Evolutionary conservation across 2,329 filamentous ascomycete species (phyloP).

Genomic region (Penicillium sp.): DNA sequence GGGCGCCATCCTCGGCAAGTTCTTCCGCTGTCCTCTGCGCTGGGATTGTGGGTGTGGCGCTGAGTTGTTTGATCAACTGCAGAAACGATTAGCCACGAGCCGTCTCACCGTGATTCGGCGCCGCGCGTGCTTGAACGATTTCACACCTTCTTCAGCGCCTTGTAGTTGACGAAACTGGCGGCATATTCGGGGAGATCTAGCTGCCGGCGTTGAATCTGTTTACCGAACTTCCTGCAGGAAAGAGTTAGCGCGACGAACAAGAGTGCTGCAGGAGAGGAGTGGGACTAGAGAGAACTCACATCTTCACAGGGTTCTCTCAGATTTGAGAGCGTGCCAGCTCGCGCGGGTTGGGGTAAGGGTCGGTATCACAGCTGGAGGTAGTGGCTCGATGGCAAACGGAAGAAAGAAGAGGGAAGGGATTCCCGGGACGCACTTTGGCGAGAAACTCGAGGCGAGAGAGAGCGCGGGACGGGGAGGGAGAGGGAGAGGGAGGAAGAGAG

Average conservation of each 20-base stretch:
- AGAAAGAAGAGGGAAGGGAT: neutral
- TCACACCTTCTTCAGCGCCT: constrained; percentile 91
- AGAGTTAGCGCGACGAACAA: neutral
- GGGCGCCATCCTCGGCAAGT: constrained; percentile 42
- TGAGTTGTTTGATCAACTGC: constrained; percentile 97
- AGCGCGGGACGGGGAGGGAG: constrained; percentile 1
- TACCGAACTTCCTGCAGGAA: constrained; percentile 91
- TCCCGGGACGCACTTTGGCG: neutral
- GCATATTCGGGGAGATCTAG: constrained; percentile 99
- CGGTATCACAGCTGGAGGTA: neutral
- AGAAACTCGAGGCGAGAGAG: too few relatives aligned
- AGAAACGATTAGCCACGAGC: constrained; percentile 29
- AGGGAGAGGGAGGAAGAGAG: constrained; percentile 5
- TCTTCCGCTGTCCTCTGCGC: constrained; percentile 63
- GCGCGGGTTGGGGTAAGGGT: neutral
- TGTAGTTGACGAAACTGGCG: constrained; percentile 98
- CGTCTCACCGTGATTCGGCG: too few relatives aligned
- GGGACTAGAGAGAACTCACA: constrained; percentile 7
- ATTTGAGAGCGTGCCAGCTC: constrained; percentile 5
- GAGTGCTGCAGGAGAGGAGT: neutral
- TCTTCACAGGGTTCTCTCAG: constrained; percentile 13
- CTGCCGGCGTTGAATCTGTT: constrained; percentile 98
- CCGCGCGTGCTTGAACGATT: too few relatives aligned
- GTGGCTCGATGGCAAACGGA: constrained; percentile 1
- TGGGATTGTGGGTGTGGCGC: constrained; percentile 78